phyloP scores from a whole-genome alignment of 2,329 filamentous ascomycete species.

The Colletotrichum lupini region DNA sequence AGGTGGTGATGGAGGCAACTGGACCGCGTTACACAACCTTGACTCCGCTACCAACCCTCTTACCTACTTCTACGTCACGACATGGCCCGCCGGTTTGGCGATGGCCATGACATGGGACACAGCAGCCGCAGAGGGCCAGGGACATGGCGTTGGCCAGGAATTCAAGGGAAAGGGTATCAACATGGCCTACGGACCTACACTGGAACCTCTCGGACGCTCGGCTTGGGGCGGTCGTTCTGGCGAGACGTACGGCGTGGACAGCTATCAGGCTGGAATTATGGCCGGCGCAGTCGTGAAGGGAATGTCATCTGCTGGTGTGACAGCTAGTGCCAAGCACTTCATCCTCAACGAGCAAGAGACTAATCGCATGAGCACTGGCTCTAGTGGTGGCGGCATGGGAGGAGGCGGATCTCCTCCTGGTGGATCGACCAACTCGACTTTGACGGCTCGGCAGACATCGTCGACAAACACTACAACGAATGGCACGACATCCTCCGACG shows the following conservation, averaged over 20 bases:
- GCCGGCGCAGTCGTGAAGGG: constrained; percentile 17
- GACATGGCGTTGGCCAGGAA: constrained; percentile 57
- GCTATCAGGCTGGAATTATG: constrained; percentile 33
- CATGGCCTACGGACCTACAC: constrained; percentile 41
- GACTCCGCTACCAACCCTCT: constrained; percentile 38
- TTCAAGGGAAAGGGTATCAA: constrained; percentile 41
- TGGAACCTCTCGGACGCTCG: constrained; percentile 40
- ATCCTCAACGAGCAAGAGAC: constrained; percentile 73
- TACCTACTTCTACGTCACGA: constrained; percentile 42
- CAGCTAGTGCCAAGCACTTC: constrained; percentile 61
- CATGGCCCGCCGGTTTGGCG: constrained; percentile 72
- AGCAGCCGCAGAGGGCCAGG: constrained; percentile 72
- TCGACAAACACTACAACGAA: constrained; percentile 71
- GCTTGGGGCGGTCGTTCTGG: constrained; percentile 40
- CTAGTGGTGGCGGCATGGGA: constrained; percentile 52
- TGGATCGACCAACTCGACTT: not conserved
- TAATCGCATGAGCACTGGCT: constrained; percentile 46
- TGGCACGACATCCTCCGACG: constrained; percentile 60
- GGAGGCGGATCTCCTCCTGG: constrained; percentile 53
- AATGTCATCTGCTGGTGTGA: not conserved
- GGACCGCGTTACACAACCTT: constrained; percentile 33
- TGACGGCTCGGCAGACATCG: constrained; percentile 69
- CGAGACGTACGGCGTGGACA: constrained; percentile 40
- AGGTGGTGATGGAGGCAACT: constrained; percentile 45
- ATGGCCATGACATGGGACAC: constrained; percentile 80